Conservation (phyloP, 371 early-diverging fungal genomes). For the Cokeromyces recurvatus region DNA sequence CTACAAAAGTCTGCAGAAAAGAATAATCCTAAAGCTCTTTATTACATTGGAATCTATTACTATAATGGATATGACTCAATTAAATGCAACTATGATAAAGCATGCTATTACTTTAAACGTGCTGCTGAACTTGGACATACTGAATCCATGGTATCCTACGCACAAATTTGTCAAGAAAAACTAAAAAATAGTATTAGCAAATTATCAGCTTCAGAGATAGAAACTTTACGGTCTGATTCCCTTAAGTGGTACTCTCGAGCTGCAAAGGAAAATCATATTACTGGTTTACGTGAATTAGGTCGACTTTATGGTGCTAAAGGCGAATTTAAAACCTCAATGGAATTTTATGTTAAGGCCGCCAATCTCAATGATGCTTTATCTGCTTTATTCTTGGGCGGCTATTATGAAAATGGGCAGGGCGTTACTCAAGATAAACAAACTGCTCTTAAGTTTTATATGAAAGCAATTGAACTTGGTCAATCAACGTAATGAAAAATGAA, state of each 20-base stretch:
- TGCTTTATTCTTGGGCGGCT: slow-evolving; percentile 60
- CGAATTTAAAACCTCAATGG: slow-evolving; percentile 66
- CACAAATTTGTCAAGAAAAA: slow-evolving; percentile 35
- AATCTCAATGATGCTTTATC: slow-evolving; percentile 76
- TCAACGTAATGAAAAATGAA: slow-evolving; percentile 20
- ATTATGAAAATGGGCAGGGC: slow-evolving; percentile 50
- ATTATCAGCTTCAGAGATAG: not conserved
- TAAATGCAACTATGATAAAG: slow-evolving; percentile 25
- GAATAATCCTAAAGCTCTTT: slow-evolving; percentile 38
- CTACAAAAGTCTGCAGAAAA: slow-evolving; percentile 47
- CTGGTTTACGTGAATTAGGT: slow-evolving; percentile 77
- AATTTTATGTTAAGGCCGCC: slow-evolving; percentile 68
- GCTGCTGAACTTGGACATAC: slow-evolving; percentile 41
- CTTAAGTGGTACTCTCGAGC: slow-evolving; percentile 46
- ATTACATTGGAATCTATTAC: slow-evolving; percentile 44
- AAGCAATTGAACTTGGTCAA: slow-evolving; percentile 33
- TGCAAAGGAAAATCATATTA: slow-evolving; percentile 35
- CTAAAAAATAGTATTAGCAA: slow-evolving; percentile 1
- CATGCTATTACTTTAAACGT: slow-evolving; percentile 36
- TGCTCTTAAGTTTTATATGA: slow-evolving; percentile 43
- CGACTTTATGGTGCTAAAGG: slow-evolving; percentile 76
- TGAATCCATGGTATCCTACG: slow-evolving; percentile 42
- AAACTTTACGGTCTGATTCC: slow-evolving; percentile 25
- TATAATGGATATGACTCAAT: slow-evolving; percentile 37
- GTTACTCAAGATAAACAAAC: slow-evolving; percentile 50